phyloP scores from a whole-genome alignment of 176 grass and related monocot species.

The Hsuehochloa calcarea region DNA sequence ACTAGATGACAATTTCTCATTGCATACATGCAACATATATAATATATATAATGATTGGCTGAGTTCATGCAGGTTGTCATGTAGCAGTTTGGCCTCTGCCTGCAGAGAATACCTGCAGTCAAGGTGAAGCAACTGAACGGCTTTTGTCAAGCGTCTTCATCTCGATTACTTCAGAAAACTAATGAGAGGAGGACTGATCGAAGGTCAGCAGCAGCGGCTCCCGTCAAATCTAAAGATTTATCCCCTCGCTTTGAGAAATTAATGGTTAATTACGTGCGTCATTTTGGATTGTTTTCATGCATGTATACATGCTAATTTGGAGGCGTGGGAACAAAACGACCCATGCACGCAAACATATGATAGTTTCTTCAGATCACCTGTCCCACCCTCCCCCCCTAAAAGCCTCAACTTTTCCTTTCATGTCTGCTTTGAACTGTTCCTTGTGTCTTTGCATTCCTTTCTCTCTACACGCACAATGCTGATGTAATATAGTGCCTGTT shows the following conservation, averaged over 20 bases:
- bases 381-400: slow-evolving; percentile 37
- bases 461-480: neutral
- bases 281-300: slow-evolving; percentile 21
- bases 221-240: slow-evolving; percentile 39
- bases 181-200: neutral
- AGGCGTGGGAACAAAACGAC: neutral
- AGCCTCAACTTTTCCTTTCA: neutral
- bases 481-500: neutral
- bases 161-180: neutral
- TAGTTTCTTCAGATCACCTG: slow-evolving; percentile 48
- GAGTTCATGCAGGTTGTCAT: slow-evolving; percentile 36
- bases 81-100: slow-evolving; percentile 30
- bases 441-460: neutral
- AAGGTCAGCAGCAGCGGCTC: slow-evolving; percentile 24
- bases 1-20: slow-evolving; percentile 23
- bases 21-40: neutral
- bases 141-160: slow-evolving; percentile 23
- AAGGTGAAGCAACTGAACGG: slow-evolving; percentile 26
- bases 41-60: slow-evolving; percentile 38
- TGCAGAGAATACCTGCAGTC: slow-evolving; percentile 7
- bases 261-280: slow-evolving; percentile 23
- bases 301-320: neutral
- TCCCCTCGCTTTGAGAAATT: slow-evolving; percentile 16
- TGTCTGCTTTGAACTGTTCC: neutral
- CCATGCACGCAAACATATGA: slow-evolving; percentile 42